Evolutionary conservation across 352 stramenopile genomes (phyloP).

Genomic region (Phytophthora fragariae): DNA sequence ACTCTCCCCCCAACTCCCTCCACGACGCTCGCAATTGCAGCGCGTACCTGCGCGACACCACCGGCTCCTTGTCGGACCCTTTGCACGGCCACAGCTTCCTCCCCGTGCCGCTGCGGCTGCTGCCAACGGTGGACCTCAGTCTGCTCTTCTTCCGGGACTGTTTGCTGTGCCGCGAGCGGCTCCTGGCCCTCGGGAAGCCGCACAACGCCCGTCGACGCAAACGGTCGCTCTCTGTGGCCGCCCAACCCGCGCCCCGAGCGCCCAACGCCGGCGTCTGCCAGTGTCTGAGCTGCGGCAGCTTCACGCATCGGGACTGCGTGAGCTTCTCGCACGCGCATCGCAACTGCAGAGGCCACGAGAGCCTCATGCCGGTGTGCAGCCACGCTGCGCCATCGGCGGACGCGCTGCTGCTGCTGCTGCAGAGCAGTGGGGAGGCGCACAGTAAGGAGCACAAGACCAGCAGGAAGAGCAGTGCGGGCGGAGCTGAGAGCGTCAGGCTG

Average conservation of each 20-base stretch:
- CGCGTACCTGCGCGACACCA: constrained; percentile 52
- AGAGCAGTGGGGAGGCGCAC: not conserved
- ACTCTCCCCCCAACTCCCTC: not conserved
- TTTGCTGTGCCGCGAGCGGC: constrained; percentile 56
- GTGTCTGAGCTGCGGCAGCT: constrained; percentile 62
- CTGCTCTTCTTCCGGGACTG: constrained; percentile 74
- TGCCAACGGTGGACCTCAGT: constrained; percentile 62
- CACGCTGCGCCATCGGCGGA: constrained; percentile 21
- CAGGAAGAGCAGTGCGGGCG: not conserved
- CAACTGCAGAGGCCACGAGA: constrained; percentile 47
- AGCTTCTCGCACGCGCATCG: constrained; percentile 57
- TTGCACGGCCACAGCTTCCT: constrained; percentile 72
- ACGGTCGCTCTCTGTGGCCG: constrained; percentile 1
- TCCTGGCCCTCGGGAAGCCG: constrained; percentile 45
- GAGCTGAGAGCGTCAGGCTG: constrained; percentile 36
- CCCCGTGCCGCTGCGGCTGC: constrained; percentile 31
- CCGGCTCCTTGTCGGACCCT: constrained; percentile 52
- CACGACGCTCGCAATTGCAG: constrained; percentile 26
- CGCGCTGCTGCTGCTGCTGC: constrained; percentile 11
- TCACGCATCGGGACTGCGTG: constrained; percentile 64
- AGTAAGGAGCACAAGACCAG: constrained; percentile 7
- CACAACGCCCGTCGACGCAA: constrained; percentile 5
- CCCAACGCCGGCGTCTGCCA: constrained; percentile 45
- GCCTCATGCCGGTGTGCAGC: constrained; percentile 45
- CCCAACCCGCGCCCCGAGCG: not conserved